Evolutionary conservation across 345 rosid species (phyloP).

Genomic region (Aethionema arabicum): DNA sequence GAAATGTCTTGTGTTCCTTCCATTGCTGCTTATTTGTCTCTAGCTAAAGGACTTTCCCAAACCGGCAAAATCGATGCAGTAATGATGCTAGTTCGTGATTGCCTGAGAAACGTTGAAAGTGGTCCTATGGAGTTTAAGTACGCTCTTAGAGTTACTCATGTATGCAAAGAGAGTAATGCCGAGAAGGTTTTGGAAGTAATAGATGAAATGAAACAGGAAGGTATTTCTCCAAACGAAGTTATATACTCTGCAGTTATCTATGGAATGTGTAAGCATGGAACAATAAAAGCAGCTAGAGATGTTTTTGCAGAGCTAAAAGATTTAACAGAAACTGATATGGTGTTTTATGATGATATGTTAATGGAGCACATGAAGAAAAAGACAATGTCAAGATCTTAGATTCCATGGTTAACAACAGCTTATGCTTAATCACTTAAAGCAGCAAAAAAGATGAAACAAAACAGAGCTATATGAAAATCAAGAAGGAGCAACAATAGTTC

Average conservation of each 20-base stretch:
- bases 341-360: constrained; percentile 60
- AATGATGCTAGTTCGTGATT: constrained; percentile 72
- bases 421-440: too few relatives aligned
- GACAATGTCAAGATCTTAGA: too few relatives aligned
- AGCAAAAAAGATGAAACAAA: too few relatives aligned
- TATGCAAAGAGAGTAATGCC: constrained; percentile 47
- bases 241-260: constrained; percentile 55
- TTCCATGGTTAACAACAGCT: too few relatives aligned
- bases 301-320: constrained; percentile 55
- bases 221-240: constrained; percentile 49
- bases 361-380: constrained; percentile 51
- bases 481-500: constrained; percentile 45
- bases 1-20: constrained; percentile 62
- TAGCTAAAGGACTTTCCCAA: constrained; percentile 61
- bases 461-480: constrained; percentile 11
- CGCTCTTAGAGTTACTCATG: constrained; percentile 48
- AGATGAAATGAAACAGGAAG: constrained; percentile 67
- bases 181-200: constrained; percentile 60
- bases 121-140: constrained; percentile 75
- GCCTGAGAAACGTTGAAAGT: constrained; percentile 56
- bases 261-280: constrained; percentile 70
- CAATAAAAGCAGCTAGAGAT: constrained; percentile 61
- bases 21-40: constrained; percentile 53
- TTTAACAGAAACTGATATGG: constrained; percentile 51
- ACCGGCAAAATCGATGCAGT: constrained; percentile 72